Evolutionary conservation across 495 filamentous ascomycete genomes (phyloP).

Genomic region (Clohesyomyces aquaticus): DNA sequence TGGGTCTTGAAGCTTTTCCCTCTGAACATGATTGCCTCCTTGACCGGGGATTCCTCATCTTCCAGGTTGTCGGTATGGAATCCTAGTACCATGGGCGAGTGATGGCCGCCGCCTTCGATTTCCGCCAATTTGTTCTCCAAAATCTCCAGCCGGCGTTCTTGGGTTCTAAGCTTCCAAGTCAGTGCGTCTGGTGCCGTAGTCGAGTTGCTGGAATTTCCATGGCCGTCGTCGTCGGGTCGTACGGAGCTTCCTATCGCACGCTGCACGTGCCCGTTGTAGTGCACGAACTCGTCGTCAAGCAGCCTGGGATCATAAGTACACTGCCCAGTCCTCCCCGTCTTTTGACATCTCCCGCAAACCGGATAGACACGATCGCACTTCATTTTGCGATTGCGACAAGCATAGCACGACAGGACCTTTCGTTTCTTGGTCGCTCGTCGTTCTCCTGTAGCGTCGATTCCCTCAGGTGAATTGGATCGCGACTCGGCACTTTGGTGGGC

Average conservation of each 20-base stretch:
- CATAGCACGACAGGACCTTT: conserved; percentile 42
- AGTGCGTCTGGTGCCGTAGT: conserved; percentile 17
- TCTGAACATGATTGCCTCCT: conserved; percentile 50
- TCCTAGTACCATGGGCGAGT: neutral
- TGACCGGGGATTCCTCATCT: neutral
- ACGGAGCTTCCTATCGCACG: neutral
- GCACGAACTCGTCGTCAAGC: conserved; percentile 18
- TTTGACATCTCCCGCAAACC: conserved; percentile 34
- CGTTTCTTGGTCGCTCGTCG: conserved; percentile 33
- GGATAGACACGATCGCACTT: conserved; percentile 41
- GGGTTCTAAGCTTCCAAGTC: conserved; percentile 29
- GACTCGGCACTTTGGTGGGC: conserved; percentile 32
- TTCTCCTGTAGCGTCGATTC: conserved; percentile 19
- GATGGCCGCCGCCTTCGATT: neutral
- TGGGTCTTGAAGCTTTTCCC: conserved; percentile 55
- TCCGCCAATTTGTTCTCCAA: conserved; percentile 26
- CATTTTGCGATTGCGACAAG: conserved; percentile 40
- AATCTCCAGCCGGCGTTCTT: conserved; percentile 33
- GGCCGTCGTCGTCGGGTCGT: neutral
- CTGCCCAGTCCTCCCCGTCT: conserved; percentile 32
- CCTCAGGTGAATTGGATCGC: conserved; percentile 35
- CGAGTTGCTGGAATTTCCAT: neutral
- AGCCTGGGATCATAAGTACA: conserved; percentile 37
- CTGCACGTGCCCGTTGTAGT: conserved; percentile 9
- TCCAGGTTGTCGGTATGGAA: conserved; percentile 16